Conservation (phyloP, 352 stramenopile genomes). For the Pythium biforme region DNA sequence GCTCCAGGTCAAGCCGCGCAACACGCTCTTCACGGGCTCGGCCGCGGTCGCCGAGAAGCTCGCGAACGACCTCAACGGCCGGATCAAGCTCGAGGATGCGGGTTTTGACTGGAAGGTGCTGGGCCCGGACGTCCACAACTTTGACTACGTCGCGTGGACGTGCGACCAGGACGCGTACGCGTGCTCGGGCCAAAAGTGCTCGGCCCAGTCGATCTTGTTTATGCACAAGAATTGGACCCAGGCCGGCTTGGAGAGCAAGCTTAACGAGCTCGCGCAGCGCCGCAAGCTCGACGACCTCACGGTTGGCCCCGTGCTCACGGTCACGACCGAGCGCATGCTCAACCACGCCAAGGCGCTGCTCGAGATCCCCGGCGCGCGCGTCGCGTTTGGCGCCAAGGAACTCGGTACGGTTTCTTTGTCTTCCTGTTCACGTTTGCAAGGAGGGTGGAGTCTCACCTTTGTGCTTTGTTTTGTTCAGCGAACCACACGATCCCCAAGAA, state of each 20-base stretch:
- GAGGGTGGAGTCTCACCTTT: not conserved
- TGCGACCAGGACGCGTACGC: constrained; percentile 99
- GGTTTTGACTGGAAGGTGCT: constrained; percentile 99
- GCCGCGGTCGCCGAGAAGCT: constrained; percentile 93
- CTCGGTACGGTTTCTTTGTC: constrained; percentile 38
- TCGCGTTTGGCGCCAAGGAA: constrained; percentile 95
- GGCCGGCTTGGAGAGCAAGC: constrained; percentile 92
- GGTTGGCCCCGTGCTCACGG: constrained; percentile 96
- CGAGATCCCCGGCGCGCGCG: constrained; percentile 91
- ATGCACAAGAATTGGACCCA: constrained; percentile 97
- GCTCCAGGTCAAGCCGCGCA: constrained; percentile 90
- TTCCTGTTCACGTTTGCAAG: no score
- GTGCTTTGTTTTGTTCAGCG: constrained; percentile 30
- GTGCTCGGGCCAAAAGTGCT: constrained; percentile 98
- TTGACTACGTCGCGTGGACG: constrained; percentile 98
- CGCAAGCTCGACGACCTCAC: constrained; percentile 94
- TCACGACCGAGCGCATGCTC: constrained; percentile 95
- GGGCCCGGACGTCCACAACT: constrained; percentile 93
- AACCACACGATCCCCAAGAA: constrained; percentile 94
- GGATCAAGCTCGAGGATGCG: constrained; percentile 96
- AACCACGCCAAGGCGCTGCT: constrained; percentile 91
- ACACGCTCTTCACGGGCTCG: constrained; percentile 98
- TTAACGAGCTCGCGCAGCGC: constrained; percentile 86
- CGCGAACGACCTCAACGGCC: constrained; percentile 86
- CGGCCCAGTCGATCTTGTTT: constrained; percentile 97